These are phyloP conservation scores for Mortierella sp. DNA, from an alignment of 371 early-diverging fungal genomes.

Conservation along the genomic window DNA sequence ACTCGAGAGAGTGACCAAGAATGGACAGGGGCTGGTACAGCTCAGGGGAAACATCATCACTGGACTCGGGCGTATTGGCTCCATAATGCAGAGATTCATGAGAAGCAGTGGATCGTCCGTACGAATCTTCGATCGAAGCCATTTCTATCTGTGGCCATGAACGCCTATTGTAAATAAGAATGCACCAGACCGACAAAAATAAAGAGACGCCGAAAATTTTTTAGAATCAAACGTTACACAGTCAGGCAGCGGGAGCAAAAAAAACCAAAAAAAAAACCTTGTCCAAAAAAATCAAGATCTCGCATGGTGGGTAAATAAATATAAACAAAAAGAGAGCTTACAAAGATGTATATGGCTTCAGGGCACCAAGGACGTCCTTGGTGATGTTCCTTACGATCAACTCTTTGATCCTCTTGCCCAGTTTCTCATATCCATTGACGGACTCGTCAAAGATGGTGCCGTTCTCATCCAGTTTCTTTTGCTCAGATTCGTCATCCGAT, in stretches of 20 bases:
- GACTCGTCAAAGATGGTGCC: conserved; percentile 63
- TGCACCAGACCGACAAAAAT: no score
- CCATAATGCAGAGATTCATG: not conserved
- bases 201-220: not conserved
- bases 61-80: not conserved
- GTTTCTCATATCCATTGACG: conserved; percentile 51
- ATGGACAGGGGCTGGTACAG: conserved; percentile 66
- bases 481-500: conserved; percentile 31
- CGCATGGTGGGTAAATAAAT: no score
- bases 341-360: conserved; percentile 69
- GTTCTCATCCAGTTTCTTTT: conserved; percentile 36
- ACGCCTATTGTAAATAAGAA: conserved; percentile 19
- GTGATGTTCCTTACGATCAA: conserved; percentile 63
- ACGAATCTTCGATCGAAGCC: no score
- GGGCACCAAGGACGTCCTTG: conserved; percentile 66
- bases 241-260: not conserved
- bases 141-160: conserved; percentile 51
- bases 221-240: not conserved
- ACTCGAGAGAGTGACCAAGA: conserved; percentile 59
- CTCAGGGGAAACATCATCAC: conserved; percentile 69
- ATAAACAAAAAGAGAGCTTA: conserved; percentile 34
- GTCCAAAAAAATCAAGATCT: not conserved
- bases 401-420: conserved; percentile 58
- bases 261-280: not conserved
- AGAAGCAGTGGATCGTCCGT: not conserved